Conservation (phyloP, 2,329 filamentous ascomycete species). For the Aspergillus fumigatus region DNA sequence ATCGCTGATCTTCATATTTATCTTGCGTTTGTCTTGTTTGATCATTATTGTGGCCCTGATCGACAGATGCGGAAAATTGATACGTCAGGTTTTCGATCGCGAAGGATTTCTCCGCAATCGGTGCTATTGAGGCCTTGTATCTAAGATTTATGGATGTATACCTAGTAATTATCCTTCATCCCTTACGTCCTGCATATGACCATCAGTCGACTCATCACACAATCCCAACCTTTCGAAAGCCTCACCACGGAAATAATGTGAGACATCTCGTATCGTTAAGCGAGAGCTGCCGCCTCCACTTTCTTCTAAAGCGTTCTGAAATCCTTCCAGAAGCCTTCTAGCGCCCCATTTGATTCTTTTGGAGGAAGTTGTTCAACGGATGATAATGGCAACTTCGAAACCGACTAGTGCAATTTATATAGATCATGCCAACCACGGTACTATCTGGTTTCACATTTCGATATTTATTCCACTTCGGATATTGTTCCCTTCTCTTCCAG, state of each 20-base stretch:
- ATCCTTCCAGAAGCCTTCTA: constrained; percentile 32
- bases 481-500: background rate
- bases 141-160: background rate
- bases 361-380: background rate
- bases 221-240: background rate
- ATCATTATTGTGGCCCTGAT: background rate
- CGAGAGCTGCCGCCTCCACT: background rate
- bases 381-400: background rate
- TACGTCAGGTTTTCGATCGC: background rate
- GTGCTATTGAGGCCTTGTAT: no score
- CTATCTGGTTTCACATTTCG: background rate
- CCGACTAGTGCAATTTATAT: background rate
- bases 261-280: background rate
- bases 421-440: background rate
- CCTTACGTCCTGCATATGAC: background rate
- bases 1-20: background rate
- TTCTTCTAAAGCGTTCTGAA: constrained; percentile 26
- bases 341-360: constrained; percentile 4
- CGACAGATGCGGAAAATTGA: background rate
- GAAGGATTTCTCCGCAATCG: background rate
- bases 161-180: background rate
- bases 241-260: background rate
- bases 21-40: background rate
- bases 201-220: background rate
- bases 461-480: background rate